Evolutionary conservation across 73 alveolate species (phyloP).

Genomic region (Stentor coeruleus): DNA sequence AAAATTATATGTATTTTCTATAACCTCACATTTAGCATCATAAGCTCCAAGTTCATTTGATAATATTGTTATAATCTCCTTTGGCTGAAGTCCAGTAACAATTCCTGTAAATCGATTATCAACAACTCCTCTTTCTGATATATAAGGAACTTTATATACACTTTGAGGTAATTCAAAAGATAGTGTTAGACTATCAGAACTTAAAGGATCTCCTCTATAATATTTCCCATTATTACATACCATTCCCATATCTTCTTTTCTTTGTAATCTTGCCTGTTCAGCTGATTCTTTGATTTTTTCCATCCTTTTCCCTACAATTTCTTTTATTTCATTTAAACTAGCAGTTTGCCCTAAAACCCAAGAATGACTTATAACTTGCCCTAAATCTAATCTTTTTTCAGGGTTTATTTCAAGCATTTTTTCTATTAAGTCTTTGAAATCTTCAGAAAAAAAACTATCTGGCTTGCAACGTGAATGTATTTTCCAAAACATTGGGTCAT

Average conservation of each 20-base stretch:
- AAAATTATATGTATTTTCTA: not conserved
- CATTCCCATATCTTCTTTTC: conserved; percentile 33
- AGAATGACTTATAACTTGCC: not conserved
- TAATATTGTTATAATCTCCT: not conserved
- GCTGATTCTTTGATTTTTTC: conserved; percentile 33
- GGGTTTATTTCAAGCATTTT: not conserved
- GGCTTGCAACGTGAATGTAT: conserved; percentile 51
- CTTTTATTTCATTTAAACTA: conserved; percentile 35
- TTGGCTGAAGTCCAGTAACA: conserved; percentile 16
- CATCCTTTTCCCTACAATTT: conserved; percentile 34
- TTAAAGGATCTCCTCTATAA: conserved; percentile 24
- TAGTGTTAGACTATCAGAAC: conserved; percentile 28
- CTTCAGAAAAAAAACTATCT: conserved; percentile 33
- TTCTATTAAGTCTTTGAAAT: not conserved
- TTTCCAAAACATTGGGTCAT: conserved; percentile 55
- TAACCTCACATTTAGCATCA: conserved; percentile 2
- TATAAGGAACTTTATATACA: not conserved
- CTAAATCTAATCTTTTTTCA: not conserved
- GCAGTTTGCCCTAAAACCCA: conserved; percentile 36
- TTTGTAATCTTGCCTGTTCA: conserved; percentile 33
- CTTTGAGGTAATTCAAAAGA: not conserved
- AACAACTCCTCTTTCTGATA: conserved; percentile 30
- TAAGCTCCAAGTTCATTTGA: not conserved
- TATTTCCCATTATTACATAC: not conserved
- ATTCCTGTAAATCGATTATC: conserved; percentile 31